Evolutionary conservation across 2,329 filamentous ascomycete species (phyloP).

Genomic region (Bertia moriformis): DNA sequence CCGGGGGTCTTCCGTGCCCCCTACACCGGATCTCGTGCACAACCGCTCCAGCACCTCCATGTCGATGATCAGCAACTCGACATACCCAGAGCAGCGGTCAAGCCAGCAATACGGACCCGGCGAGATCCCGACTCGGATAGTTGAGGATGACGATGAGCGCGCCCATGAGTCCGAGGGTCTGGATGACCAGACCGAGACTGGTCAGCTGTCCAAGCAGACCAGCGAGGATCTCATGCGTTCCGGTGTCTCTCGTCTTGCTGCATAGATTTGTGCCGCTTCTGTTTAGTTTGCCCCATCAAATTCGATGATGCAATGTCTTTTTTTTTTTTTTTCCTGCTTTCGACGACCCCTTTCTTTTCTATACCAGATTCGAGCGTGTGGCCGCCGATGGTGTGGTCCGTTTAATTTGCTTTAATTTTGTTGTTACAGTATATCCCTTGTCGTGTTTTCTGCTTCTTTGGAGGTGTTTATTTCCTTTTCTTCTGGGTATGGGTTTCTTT

Average conservation of each 20-base stretch:
- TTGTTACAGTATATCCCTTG: too few species aligned
- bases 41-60: constrained; percentile 90
- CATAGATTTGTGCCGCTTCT: too few species aligned
- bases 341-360: too few species aligned
- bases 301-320: too few species aligned
- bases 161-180: not conserved
- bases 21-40: constrained; percentile 87
- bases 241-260: not conserved
- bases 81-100: constrained; percentile 74
- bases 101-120: constrained; percentile 71
- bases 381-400: too few species aligned
- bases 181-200: not conserved
- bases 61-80: constrained; percentile 76
- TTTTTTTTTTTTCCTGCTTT: too few species aligned
- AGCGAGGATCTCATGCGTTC: constrained; percentile 1
- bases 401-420: too few species aligned
- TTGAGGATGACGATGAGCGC: constrained; percentile 69
- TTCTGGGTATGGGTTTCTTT: too few species aligned
- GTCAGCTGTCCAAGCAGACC: not conserved
- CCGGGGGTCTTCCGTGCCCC: constrained; percentile 67
- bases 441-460: too few species aligned
- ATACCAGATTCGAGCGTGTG: too few species aligned
- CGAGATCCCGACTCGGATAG: constrained; percentile 82
- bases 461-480: too few species aligned
- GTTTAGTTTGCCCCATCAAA: too few species aligned